Evolutionary conservation across 139 green algal genomes (phyloP).

Genomic region (Zygnema circumcarinatum): DNA sequence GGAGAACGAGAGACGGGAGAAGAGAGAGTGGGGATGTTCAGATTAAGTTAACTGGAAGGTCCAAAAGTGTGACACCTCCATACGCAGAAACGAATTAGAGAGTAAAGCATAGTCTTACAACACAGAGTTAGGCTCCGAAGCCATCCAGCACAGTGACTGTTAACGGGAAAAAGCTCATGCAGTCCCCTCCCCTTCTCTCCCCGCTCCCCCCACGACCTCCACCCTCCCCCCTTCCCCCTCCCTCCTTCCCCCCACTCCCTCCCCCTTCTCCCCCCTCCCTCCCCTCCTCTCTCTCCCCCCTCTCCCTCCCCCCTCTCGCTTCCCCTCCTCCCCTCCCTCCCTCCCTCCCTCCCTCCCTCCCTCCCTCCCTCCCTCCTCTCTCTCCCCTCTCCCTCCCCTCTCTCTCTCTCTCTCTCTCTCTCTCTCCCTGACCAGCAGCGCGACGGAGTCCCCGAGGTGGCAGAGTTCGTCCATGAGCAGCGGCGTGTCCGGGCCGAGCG

Average conservation of each 20-base stretch:
- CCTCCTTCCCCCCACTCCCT: too few relatives aligned
- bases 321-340: neutral
- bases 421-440: constrained; percentile 28
- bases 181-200: too few relatives aligned
- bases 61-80: neutral
- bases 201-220: too few relatives aligned
- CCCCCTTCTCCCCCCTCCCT: too few relatives aligned
- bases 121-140: neutral
- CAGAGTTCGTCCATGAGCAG: constrained; percentile 26
- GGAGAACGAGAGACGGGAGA: neutral
- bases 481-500: neutral
- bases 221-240: too few relatives aligned
- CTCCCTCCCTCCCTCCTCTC: neutral
- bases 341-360: neutral
- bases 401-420: too few relatives aligned
- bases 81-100: neutral
- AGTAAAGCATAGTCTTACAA: too few relatives aligned
- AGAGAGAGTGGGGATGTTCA: neutral
- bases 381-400: too few relatives aligned
- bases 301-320: neutral
- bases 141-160: too few relatives aligned
- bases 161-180: too few relatives aligned
- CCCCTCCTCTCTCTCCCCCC: too few relatives aligned
- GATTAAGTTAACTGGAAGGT: neutral
- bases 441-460: constrained; percentile 16